phyloP scores from a whole-genome alignment of 2,329 filamentous ascomycete species.

The Aphanoascus verrucosus region DNA sequence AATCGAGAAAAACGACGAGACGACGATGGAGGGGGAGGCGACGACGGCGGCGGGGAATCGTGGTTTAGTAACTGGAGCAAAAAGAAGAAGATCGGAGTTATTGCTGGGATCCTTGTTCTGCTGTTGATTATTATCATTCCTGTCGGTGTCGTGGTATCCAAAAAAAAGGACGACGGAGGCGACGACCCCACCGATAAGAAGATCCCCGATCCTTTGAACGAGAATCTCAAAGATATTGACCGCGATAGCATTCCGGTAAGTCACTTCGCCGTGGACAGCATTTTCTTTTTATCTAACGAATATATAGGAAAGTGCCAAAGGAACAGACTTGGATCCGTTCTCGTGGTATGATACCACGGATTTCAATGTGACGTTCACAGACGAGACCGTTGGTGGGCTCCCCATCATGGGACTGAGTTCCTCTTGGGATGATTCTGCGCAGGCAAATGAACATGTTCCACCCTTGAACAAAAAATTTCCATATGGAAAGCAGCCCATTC shows the following conservation, averaged over 20 bases:
- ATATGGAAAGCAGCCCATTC: conserved; percentile 67
- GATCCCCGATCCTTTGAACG: conserved; percentile 27
- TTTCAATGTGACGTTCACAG: conserved; percentile 92
- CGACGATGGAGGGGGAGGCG: conserved; percentile 26
- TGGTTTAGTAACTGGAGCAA: conserved; percentile 33
- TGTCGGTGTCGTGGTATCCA: conserved; percentile 55
- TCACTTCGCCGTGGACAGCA: neutral
- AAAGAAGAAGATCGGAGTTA: conserved; percentile 43
- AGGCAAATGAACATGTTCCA: conserved; percentile 69
- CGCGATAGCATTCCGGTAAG: conserved; percentile 48
- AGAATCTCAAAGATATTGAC: conserved; percentile 45
- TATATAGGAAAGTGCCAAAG: conserved; percentile 48
- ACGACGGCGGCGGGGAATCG: conserved; percentile 32
- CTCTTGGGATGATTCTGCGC: conserved; percentile 71
- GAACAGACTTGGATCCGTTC: conserved; percentile 75
- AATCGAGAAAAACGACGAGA: conserved; percentile 31
- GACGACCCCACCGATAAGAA: conserved; percentile 17
- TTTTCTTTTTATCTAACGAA: conserved; percentile 13
- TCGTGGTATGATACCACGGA: conserved; percentile 81
- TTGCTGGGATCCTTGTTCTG: conserved; percentile 44
- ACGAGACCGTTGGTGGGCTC: conserved; percentile 71
- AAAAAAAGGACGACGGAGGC: conserved; percentile 42
- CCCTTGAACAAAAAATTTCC: conserved; percentile 65
- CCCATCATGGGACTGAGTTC: conserved; percentile 80
- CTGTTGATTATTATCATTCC: conserved; percentile 57